Evolutionary conservation across 352 stramenopile species (phyloP), one percentile per base, ranked within the genome.

Genomic region (Pilasporangium apinafurcum): DNA sequence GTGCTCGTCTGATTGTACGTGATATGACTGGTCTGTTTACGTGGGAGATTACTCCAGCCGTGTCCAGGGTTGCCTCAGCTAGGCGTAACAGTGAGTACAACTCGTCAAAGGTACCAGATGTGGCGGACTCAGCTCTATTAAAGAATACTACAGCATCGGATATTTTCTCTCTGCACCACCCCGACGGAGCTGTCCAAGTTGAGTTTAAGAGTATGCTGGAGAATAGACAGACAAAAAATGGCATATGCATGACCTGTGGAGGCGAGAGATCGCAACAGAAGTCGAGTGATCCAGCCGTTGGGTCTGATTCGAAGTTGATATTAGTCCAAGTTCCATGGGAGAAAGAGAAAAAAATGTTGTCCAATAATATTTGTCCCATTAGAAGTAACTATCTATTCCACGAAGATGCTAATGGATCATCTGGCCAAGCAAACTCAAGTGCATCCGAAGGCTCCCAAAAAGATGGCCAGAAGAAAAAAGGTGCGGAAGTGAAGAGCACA

Each of bases 1-100:
- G 74, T 30, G 77, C 68, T 1, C 69, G 79, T 8, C 88, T 91
- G 25, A 78, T 94, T 33, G 82, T 74, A 21, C 56, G 82, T 27
- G 82, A 94, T 41, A 92, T 94, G 79, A 92, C 82, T 9, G 82
- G 82, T 0, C 46, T 91, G 1, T 94, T 89, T 44, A 86, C 82
- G 16, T 94, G 82, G 82, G 82, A 92, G 35, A 86, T 90, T 22
- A 69, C 73, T 14, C 66, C 72, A 18, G 64, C 59, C 0, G 38
- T 75, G 14, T 44, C 43, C 8, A 35, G 18, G 2, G 29, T 26
- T 13, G 22, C 20, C 1, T 17, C 22, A 6, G 34, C 38, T 5
- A 43, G 13, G 14, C 27, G n/a, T n/a, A n/a, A n/a, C n/a, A n/a
- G n/a, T n/a, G n/a, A n/a, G n/a, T n/a, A n/a, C n/a, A n/a, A n/a